phyloP scores from a whole-genome alignment of 2,329 filamentous ascomycete genomes.

The Diplodia scrobiculata region DNA sequence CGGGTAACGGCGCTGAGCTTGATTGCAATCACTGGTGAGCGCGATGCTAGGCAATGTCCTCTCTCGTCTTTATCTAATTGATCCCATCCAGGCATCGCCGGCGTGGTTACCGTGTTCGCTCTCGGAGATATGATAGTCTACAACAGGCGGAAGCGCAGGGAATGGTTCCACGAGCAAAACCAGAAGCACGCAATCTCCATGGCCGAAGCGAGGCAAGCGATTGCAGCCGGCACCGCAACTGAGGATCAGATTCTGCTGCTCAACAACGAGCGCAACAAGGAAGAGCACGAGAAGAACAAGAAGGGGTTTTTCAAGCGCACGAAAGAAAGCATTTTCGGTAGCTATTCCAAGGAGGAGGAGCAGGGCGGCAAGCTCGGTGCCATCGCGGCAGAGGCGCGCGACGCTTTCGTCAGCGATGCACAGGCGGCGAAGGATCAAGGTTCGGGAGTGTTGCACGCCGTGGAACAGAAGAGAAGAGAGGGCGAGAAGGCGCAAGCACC shows the following conservation, averaged over 20 bases:
- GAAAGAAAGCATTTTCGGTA: constrained; percentile 40
- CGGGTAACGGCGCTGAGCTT: constrained; percentile 61
- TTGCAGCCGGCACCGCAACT: constrained; percentile 49
- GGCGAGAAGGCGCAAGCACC: constrained; percentile 40
- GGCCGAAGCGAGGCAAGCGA: constrained; percentile 49
- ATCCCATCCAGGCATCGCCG: constrained; percentile 55
- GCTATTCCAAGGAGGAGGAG: constrained; percentile 42
- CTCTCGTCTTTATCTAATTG: not conserved
- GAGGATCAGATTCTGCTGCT: constrained; percentile 57
- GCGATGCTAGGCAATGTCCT: not conserved
- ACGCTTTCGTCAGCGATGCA: constrained; percentile 26
- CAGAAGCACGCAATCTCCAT: constrained; percentile 49
- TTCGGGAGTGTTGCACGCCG: constrained; percentile 39
- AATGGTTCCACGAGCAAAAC: constrained; percentile 61
- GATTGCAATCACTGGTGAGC: constrained; percentile 63
- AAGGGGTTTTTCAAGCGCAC: constrained; percentile 43
- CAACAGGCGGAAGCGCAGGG: constrained; percentile 65
- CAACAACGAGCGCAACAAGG: constrained; percentile 63
- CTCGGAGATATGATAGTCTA: constrained; percentile 67
- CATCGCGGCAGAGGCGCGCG: constrained; percentile 20
- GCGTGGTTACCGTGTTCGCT: constrained; percentile 64
- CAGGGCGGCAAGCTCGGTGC: constrained; percentile 43
- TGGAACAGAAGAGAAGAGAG: constrained; percentile 39
- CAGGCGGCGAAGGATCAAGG: constrained; percentile 30
- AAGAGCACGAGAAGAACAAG: constrained; percentile 55